Evolutionary conservation across 768 basidiomycete genomes (phyloP).

Genomic region (Lactarius evosmus): DNA sequence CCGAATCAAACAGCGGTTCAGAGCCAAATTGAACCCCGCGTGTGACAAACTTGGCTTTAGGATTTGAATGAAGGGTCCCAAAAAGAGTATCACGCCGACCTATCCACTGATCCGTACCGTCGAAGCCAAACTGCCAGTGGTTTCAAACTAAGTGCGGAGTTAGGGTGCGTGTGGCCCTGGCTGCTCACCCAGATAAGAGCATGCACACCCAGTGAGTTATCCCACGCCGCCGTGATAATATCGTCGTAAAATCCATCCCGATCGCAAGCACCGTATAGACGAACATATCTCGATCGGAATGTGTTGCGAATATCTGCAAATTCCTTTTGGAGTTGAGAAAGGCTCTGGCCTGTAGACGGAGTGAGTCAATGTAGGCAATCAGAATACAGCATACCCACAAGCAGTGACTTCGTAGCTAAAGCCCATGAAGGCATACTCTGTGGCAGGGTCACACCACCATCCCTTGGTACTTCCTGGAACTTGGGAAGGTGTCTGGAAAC

Average conservation of each 20-base stretch:
- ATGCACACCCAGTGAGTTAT: constrained; percentile 64
- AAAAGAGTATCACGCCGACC: constrained; percentile 32
- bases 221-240: constrained; percentile 66
- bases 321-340: constrained; percentile 46
- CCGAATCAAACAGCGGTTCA: constrained; percentile 63
- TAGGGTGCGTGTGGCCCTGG: neutral
- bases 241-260: constrained; percentile 48
- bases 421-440: constrained; percentile 74
- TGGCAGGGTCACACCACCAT: constrained; percentile 56
- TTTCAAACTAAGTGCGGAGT: neutral
- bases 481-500: constrained; percentile 53
- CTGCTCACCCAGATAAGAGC: constrained; percentile 67
- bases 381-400: constrained; percentile 41
- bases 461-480: constrained; percentile 38
- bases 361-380: constrained; percentile 12
- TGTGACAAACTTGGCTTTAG: constrained; percentile 56
- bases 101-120: constrained; percentile 32
- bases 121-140: constrained; percentile 33
- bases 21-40: constrained; percentile 69
- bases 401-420: constrained; percentile 72
- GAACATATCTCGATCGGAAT: constrained; percentile 66
- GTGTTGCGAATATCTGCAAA: constrained; percentile 57
- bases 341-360: constrained; percentile 51
- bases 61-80: constrained; percentile 32
- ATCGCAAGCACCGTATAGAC: constrained; percentile 44